These are phyloP conservation scores for Bonia amplexicaulis DNA, from an alignment of 176 grass and related monocot genomes.

Conservation along the genomic window DNA sequence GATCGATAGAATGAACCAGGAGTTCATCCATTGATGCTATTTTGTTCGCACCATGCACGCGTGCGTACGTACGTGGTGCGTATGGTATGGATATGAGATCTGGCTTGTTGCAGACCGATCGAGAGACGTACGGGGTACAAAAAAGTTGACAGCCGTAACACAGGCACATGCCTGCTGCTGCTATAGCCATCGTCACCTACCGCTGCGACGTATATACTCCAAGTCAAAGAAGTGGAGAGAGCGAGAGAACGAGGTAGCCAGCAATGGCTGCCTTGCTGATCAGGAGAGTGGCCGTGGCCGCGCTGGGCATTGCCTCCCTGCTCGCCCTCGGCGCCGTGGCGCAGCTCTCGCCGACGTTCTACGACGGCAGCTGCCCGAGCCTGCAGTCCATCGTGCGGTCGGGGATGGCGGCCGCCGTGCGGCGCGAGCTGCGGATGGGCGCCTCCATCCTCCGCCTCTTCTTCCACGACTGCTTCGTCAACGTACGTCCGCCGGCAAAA, in stretches of 20 bases:
- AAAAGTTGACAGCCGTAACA: not conserved
- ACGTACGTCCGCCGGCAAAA: constrained; percentile 33
- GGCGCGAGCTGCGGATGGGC: constrained; percentile 47
- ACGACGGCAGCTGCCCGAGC: constrained; percentile 42
- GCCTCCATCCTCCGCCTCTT: constrained; percentile 88
- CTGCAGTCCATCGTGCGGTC: constrained; percentile 53
- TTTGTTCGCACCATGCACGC: not conserved
- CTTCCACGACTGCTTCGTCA: constrained; percentile 98
- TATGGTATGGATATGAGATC: not conserved
- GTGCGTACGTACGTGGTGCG: not conserved
- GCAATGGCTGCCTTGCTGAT: constrained; percentile 5
- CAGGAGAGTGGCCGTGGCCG: not conserved
- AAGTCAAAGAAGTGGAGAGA: not conserved
- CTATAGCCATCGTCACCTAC: not conserved
- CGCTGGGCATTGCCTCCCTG: constrained; percentile 9
- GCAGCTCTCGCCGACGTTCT: constrained; percentile 65
- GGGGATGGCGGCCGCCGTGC: constrained; percentile 46
- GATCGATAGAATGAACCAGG: not conserved
- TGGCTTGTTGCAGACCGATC: not conserved
- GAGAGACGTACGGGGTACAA: not conserved
- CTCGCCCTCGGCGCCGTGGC: constrained; percentile 18
- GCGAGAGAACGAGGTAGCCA: not conserved
- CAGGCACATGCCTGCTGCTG: not conserved
- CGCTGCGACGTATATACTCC: not conserved
- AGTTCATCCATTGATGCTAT: not conserved